phyloP scores from a whole-genome alignment of 768 basidiomycete genomes.

The Mycena galopus region DNA sequence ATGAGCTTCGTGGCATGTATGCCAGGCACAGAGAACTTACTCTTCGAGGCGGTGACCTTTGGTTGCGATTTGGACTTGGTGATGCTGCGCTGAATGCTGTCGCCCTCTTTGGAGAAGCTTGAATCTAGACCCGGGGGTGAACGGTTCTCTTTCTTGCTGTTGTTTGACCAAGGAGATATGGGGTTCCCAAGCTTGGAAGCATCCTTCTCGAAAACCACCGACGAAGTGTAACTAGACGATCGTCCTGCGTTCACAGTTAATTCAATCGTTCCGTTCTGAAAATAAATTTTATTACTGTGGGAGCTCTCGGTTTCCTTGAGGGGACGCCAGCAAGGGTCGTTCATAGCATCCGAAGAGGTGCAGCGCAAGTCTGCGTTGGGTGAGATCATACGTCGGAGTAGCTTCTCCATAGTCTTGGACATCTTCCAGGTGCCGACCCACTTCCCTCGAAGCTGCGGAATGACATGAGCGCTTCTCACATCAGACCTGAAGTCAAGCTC shows the following conservation, averaged over 20 bases:
- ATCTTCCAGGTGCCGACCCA: conserved; percentile 90
- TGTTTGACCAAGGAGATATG: conserved; percentile 48
- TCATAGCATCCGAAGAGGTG: conserved; percentile 74
- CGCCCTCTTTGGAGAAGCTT: conserved; percentile 24
- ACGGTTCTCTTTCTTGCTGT: conserved; percentile 46
- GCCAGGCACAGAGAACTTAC: too few species aligned
- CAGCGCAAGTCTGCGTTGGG: conserved; percentile 88
- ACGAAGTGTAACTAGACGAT: conserved; percentile 61
- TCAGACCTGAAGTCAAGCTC: conserved; percentile 38
- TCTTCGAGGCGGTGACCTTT: conserved; percentile 52
- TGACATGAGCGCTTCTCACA: not conserved
- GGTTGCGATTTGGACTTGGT: conserved; percentile 61
- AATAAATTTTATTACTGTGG: conserved; percentile 55
- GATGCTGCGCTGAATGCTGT: conserved; percentile 40
- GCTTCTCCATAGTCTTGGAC: conserved; percentile 71
- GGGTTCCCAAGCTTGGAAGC: conserved; percentile 52
- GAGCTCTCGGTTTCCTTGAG: conserved; percentile 43
- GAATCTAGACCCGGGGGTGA: conserved; percentile 52
- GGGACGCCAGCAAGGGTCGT: conserved; percentile 75
- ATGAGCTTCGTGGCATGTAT: too few species aligned
- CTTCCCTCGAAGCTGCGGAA: conserved; percentile 73
- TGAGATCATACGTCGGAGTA: conserved; percentile 82
- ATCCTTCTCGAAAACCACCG: conserved; percentile 66
- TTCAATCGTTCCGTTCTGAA: not conserved
- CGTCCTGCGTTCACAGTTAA: conserved; percentile 50